Percentiles rank a stretch among this genome's conserved stretches.
These are phyloP conservation scores for Diaporthe ilicicola DNA, from an alignment of 2,329 filamentous ascomycete genomes.

Conservation along the genomic window DNA sequence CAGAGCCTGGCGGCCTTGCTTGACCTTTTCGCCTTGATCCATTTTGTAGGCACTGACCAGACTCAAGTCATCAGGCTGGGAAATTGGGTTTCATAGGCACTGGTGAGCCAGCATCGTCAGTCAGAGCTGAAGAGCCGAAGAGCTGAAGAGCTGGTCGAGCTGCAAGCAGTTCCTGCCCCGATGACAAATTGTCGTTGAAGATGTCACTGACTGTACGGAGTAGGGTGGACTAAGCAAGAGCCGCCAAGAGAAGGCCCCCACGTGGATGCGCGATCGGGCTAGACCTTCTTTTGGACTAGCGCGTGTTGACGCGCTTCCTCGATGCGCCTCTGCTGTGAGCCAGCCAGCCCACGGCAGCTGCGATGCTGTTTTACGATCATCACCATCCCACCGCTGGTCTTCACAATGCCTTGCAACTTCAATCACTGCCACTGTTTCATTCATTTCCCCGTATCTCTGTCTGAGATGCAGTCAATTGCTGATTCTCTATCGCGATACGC, in stretches of 20 bases:
- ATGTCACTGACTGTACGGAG: not conserved
- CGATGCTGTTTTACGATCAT: not conserved
- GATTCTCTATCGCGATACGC: conserved; percentile 46
- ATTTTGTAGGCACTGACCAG: not conserved
- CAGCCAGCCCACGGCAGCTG: not conserved
- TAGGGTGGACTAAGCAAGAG: not conserved
- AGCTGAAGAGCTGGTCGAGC: not conserved
- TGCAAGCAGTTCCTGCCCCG: not conserved
- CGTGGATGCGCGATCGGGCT: not conserved
- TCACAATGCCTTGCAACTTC: conserved; percentile 39
- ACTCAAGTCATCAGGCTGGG: not conserved
- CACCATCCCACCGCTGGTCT: conserved; percentile 32
- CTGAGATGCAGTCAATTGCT: conserved; percentile 41
- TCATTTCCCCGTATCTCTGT: conserved; percentile 37
- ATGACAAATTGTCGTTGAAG: not conserved
- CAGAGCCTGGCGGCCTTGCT: conserved; percentile 41
- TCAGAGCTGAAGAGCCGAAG: not conserved
- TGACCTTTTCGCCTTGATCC: conserved; percentile 29
- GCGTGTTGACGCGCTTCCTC: conserved; percentile 25
- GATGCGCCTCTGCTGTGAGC: not conserved
- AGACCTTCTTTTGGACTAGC: not conserved
- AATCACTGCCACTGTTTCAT: conserved; percentile 28
- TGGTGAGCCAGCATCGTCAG: conserved; percentile 3
- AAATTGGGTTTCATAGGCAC: too few species aligned
- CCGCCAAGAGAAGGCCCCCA: not conserved